Evolutionary conservation across 2,329 filamentous ascomycete species (phyloP).

Genomic region (Chaetomiaceae sp.): DNA sequence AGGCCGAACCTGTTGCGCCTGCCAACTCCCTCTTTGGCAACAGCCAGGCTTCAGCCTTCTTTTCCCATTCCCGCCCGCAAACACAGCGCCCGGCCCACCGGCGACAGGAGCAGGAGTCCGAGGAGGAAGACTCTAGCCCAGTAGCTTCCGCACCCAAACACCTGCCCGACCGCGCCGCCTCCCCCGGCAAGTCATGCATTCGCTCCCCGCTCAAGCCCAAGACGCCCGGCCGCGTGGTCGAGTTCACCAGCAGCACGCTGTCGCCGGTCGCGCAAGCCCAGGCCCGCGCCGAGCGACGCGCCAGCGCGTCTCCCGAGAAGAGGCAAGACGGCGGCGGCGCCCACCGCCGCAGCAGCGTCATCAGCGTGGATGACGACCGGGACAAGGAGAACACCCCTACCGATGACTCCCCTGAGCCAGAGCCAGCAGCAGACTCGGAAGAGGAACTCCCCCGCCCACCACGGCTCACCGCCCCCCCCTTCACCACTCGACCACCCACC

Average conservation of each 20-base stretch:
- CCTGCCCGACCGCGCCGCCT: conserved; percentile 45
- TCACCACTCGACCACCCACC: not conserved
- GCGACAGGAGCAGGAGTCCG: conserved; percentile 8
- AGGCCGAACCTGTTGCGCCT: conserved; percentile 12
- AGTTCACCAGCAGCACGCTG: conserved; percentile 48
- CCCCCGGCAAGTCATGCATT: conserved; percentile 51
- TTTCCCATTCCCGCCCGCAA: conserved; percentile 6
- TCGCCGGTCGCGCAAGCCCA: conserved; percentile 40
- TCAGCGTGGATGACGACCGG: no score
- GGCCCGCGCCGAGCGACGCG: conserved; percentile 21
- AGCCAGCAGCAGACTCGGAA: not conserved
- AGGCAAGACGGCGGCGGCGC: not conserved
- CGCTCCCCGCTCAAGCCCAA: conserved; percentile 52
- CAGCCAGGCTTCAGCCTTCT: conserved; percentile 13
- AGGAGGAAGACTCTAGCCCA: conserved; percentile 32
- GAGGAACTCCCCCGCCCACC: not conserved
- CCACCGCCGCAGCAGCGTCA: not conserved
- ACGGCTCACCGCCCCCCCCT: not conserved
- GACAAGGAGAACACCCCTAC: not conserved
- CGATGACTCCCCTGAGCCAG: not conserved
- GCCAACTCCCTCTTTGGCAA: conserved; percentile 18
- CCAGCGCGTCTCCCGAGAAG: conserved; percentile 1
- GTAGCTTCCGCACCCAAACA: conserved; percentile 40
- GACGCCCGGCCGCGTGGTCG: conserved; percentile 52
- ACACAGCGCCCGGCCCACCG: not conserved